Evolutionary conservation across 768 basidiomycete species (phyloP).

Genomic region (Termitomyces heimii): DNA sequence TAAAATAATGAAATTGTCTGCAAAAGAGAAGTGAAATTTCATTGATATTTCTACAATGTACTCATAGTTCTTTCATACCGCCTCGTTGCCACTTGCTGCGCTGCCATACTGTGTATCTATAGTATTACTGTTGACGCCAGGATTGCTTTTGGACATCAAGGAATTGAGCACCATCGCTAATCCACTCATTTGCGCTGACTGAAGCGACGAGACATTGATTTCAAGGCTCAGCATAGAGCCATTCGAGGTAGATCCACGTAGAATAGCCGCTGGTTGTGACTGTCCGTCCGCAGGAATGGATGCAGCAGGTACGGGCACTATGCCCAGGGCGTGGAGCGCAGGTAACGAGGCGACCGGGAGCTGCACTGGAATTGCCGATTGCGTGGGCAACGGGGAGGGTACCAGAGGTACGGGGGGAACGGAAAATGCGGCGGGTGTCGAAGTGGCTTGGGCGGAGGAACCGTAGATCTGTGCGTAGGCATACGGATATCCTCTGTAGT

Average conservation of each 20-base stretch:
- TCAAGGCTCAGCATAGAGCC: slow-evolving; percentile 71
- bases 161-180: slow-evolving; percentile 67
- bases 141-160: slow-evolving; percentile 45
- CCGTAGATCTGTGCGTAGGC: slow-evolving; percentile 59
- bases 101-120: not conserved
- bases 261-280: slow-evolving; percentile 68
- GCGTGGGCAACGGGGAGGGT: slow-evolving; percentile 15
- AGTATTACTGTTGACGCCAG: not conserved
- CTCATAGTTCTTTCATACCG: not conserved
- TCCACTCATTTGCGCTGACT: slow-evolving; percentile 73
- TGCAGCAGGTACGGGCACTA: slow-evolving; percentile 59
- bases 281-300: slow-evolving; percentile 48
- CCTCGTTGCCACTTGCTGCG: not conserved
- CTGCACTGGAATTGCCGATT: slow-evolving; percentile 60
- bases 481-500: slow-evolving; percentile 63
- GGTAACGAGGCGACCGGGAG: slow-evolving; percentile 63
- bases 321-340: slow-evolving; percentile 65
- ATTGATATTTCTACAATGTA: not conserved
- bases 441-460: slow-evolving; percentile 17
- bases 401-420: slow-evolving; percentile 21
- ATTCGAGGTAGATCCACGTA: slow-evolving; percentile 65
- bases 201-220: slow-evolving; percentile 70
- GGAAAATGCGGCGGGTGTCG: slow-evolving; percentile 30
- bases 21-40: not conserved
- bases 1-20: too few species aligned